These are phyloP conservation scores for Colletotrichum limetticola DNA, from an alignment of 2,329 filamentous ascomycete species.

Conservation along the genomic window DNA sequence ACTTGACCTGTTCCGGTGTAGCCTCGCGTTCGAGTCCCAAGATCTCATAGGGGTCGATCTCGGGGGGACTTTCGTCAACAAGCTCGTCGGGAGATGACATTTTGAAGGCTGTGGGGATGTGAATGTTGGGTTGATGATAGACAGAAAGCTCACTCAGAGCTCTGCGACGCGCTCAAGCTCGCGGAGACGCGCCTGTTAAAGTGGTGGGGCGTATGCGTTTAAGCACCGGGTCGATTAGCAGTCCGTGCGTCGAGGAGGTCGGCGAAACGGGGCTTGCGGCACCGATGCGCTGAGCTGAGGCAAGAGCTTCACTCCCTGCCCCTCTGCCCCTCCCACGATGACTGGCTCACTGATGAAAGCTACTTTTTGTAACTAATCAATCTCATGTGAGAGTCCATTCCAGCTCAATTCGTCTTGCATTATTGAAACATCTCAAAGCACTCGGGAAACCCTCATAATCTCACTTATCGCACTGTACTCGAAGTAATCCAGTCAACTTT, in stretches of 20 bases:
- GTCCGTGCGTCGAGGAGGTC: background rate
- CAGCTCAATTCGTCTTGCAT: background rate
- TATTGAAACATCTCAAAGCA: background rate
- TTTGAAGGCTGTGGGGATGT: background rate
- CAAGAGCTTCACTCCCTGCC: background rate
- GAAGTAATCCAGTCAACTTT: background rate
- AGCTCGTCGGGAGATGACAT: slow-evolving; percentile 57
- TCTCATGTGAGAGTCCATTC: background rate
- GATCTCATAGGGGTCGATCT: slow-evolving; percentile 81
- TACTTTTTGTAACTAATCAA: background rate
- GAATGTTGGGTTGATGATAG: slow-evolving; percentile 6
- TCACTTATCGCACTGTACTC: background rate
- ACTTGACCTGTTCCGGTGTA: slow-evolving; percentile 83
- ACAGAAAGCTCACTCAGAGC: background rate
- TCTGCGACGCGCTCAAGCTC: slow-evolving; percentile 21
- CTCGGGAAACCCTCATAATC: background rate
- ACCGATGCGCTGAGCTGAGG: background rate
- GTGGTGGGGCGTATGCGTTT: slow-evolving; percentile 15
- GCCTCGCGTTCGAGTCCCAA: slow-evolving; percentile 78
- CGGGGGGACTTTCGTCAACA: slow-evolving; percentile 67
- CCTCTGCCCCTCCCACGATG: background rate
- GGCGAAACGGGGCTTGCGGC: background rate
- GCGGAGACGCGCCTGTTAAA: slow-evolving; percentile 33
- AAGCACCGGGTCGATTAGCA: background rate
- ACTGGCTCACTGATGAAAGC: background rate